These are phyloP conservation scores for Pythium monospermum DNA, from an alignment of 352 stramenopile species.

Conservation along the genomic window DNA sequence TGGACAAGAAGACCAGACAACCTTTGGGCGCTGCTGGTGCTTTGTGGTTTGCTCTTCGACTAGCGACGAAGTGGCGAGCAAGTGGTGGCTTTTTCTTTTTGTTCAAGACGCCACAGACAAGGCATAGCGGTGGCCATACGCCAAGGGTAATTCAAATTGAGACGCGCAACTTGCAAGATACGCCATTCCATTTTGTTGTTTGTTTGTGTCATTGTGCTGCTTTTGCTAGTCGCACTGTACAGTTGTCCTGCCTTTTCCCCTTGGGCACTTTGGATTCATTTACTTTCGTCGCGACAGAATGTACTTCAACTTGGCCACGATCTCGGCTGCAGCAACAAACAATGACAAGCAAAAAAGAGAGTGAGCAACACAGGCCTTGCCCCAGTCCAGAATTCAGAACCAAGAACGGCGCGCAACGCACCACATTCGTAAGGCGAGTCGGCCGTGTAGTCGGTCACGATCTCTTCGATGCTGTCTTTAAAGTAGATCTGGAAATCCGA, in stretches of 20 bases:
- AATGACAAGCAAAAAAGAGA: neutral
- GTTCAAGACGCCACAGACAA: neutral
- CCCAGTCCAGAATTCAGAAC: neutral
- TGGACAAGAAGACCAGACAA: neutral
- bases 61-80: conserved; percentile 19
- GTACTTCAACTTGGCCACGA: conserved; percentile 89
- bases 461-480: conserved; percentile 86
- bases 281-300: conserved; percentile 77
- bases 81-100: neutral
- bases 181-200: neutral
- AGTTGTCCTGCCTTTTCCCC: neutral
- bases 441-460: conserved; percentile 86
- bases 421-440: conserved; percentile 87
- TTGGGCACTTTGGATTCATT: too few species aligned
- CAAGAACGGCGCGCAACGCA: conserved; percentile 43
- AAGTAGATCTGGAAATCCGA: conserved; percentile 89
- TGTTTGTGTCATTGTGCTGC: neutral
- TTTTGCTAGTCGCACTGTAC: neutral
- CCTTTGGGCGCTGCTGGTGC: neutral
- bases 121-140: too few species aligned
- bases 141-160: too few species aligned
- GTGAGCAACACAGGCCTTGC: neutral
- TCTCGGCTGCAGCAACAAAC: conserved; percentile 50
- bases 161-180: conserved; percentile 59
- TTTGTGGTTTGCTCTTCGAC: conserved; percentile 8